Conservation (phyloP, 805 yeast species). For the Torulaspora delbrueckii region DNA sequence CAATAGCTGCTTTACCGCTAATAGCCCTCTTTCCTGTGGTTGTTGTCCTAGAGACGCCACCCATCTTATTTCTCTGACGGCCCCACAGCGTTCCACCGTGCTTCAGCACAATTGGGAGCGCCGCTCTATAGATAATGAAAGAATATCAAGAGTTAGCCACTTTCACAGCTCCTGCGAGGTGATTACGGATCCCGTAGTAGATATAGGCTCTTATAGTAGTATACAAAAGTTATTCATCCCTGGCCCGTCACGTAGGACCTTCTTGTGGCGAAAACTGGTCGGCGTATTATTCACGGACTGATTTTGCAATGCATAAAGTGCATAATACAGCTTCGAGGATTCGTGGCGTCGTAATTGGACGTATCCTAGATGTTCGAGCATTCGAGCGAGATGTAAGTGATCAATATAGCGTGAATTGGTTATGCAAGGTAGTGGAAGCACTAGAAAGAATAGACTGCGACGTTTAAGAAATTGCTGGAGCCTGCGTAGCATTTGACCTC, state of each 20-base stretch:
- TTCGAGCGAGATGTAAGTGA: conserved; percentile 37
- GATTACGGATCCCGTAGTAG: background rate
- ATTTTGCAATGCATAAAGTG: conserved; percentile 43
- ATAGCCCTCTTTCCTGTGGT: background rate
- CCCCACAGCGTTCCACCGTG: background rate
- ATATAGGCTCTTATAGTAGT: conserved; percentile 7
- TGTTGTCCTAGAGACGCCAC: conserved; percentile 8
- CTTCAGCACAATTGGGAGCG: background rate
- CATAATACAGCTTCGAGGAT: conserved; percentile 69
- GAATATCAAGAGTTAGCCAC: background rate
- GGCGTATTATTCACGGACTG: background rate
- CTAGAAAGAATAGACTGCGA: conserved; percentile 54
- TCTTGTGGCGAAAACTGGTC: conserved; percentile 34
- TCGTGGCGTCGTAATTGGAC: conserved; percentile 42
- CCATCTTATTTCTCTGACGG: background rate
- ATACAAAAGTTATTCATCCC: conserved; percentile 66
- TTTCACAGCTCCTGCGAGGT: background rate
- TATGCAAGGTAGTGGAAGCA: conserved; percentile 84
- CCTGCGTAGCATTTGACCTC: conserved; percentile 75
- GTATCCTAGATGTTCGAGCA: conserved; percentile 63
- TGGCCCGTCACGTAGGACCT: conserved; percentile 51
- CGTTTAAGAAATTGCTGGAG: conserved; percentile 51
- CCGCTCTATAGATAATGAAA: background rate
- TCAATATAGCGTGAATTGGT: conserved; percentile 76
- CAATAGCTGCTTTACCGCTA: background rate